A percentile compares a stretch with the other conserved stretches of the same genome.
Conservation (phyloP, 192 early-diverging fungal genomes). For the Cladochytrium replicatum region DNA sequence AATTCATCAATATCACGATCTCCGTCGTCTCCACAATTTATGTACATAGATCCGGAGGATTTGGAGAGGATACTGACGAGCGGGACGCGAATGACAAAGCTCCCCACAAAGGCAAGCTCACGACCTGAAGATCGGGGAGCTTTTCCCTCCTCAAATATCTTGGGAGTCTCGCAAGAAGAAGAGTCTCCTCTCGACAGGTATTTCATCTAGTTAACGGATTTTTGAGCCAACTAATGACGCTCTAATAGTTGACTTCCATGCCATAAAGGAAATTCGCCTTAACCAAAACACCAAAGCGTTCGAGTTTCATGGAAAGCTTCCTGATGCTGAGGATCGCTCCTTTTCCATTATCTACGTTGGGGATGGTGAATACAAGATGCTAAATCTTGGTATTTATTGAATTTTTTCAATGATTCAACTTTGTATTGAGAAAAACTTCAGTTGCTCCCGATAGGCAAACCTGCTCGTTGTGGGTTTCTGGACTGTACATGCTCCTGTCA, state of each 20-base stretch:
- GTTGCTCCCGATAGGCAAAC: conserved; percentile 31
- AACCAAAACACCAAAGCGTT: conserved; percentile 47
- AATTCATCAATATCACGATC: too few species aligned
- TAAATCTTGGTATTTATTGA: conserved; percentile 46
- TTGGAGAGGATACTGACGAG: conserved; percentile 16
- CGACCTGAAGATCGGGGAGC: conserved; percentile 29
- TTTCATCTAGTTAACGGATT: too few species aligned
- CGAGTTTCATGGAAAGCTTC: conserved; percentile 29
- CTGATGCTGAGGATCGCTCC: conserved; percentile 30
- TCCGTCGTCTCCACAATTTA: too few species aligned
- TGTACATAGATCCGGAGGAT: too few species aligned
- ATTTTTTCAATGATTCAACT: too few species aligned
- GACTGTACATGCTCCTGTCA: conserved; percentile 36
- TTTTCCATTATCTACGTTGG: conserved; percentile 41
- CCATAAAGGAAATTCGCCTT: conserved; percentile 43
- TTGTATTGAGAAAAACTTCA: too few species aligned
- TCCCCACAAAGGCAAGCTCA: conserved; percentile 27
- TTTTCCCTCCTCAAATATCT: conserved; percentile 20
- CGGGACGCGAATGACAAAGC: conserved; percentile 38
- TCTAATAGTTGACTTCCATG: conserved; percentile 32
- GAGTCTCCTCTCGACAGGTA: conserved; percentile 12
- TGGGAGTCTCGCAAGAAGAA: conserved; percentile 41
- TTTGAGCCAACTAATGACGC: too few species aligned
- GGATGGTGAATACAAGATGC: conserved; percentile 35
- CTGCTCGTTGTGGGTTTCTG: conserved; percentile 33